These are phyloP conservation scores for Cladosporium phlei DNA, from an alignment of 2,329 filamentous ascomycete species.

Conservation along the genomic window DNA sequence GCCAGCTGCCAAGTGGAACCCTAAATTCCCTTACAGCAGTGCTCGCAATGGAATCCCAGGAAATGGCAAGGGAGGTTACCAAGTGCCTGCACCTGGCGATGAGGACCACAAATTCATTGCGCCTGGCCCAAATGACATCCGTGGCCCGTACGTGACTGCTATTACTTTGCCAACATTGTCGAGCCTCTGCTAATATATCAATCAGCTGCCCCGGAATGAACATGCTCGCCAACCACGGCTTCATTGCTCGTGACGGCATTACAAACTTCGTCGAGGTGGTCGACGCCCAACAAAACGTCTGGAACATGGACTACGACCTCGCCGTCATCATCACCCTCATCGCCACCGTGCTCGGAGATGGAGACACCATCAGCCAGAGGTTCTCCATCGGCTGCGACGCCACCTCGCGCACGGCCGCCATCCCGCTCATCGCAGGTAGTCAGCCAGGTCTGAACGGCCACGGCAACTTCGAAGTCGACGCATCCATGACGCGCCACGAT, in stretches of 20 bases:
- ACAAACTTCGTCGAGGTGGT: constrained; percentile 38
- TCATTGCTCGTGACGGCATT: constrained; percentile 38
- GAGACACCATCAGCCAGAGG: constrained; percentile 35
- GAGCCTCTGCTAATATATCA: constrained; percentile 17
- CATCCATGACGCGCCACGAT: constrained; percentile 36
- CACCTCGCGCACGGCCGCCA: constrained; percentile 31
- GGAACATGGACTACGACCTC: constrained; percentile 39
- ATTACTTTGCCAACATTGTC: neutral
- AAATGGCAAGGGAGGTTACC: constrained; percentile 35
- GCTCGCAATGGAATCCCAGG: constrained; percentile 18
- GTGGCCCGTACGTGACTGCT: constrained; percentile 22
- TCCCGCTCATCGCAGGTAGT: constrained; percentile 17
- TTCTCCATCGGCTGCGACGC: constrained; percentile 40
- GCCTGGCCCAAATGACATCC: constrained; percentile 34
- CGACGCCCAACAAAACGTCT: constrained; percentile 39
- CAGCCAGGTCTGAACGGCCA: constrained; percentile 35
- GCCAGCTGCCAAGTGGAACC: constrained; percentile 9
- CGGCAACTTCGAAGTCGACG: constrained; percentile 37
- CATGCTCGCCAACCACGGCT: constrained; percentile 37
- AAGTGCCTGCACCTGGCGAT: constrained; percentile 37
- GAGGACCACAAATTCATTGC: constrained; percentile 32
- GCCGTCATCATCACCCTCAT: constrained; percentile 35
- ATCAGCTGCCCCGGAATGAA: constrained; percentile 36
- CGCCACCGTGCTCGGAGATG: constrained; percentile 33
- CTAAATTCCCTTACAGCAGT: constrained; percentile 12